Conservation (phyloP, 2,329 filamentous ascomycete species). For the Paracamarosporium sp. region DNA sequence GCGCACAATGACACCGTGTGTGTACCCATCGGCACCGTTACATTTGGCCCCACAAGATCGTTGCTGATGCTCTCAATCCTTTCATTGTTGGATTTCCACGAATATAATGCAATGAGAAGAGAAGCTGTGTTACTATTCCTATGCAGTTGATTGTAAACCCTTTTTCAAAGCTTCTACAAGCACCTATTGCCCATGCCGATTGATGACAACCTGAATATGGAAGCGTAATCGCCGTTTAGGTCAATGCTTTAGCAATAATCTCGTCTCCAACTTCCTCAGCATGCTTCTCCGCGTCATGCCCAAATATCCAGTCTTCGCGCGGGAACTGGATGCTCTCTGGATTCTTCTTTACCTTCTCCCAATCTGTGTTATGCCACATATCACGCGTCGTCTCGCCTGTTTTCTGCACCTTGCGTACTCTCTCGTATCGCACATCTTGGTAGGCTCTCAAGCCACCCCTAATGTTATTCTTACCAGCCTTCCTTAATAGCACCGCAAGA, state of each 20-base stretch:
- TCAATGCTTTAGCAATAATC: conserved; percentile 26
- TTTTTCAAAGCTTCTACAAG: background rate
- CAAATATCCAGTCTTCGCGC: conserved; percentile 42
- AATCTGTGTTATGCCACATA: conserved; percentile 45
- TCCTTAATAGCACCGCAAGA: conserved; percentile 31
- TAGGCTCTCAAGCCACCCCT: conserved; percentile 37
- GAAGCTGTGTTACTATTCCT: too few relatives aligned
- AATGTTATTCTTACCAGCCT: conserved; percentile 39
- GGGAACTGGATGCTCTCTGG: conserved; percentile 38
- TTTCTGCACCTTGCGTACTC: conserved; percentile 42
- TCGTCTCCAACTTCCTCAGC: conserved; percentile 38
- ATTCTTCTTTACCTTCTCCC: conserved; percentile 41
- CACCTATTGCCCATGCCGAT: background rate
- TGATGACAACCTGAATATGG: background rate
- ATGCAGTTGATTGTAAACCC: too few relatives aligned
- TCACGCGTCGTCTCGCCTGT: conserved; percentile 43
- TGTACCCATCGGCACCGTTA: too few relatives aligned
- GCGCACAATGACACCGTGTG: too few relatives aligned
- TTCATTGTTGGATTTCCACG: too few relatives aligned
- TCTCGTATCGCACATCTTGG: conserved; percentile 42
- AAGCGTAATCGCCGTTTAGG: background rate
- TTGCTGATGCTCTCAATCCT: too few relatives aligned
- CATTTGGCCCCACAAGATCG: too few relatives aligned
- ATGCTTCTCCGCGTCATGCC: conserved; percentile 38
- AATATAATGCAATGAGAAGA: too few relatives aligned